These are phyloP conservation scores for Pyrus hybrid DNA, from an alignment of 331 rosid genomes.

Conservation along the genomic window DNA sequence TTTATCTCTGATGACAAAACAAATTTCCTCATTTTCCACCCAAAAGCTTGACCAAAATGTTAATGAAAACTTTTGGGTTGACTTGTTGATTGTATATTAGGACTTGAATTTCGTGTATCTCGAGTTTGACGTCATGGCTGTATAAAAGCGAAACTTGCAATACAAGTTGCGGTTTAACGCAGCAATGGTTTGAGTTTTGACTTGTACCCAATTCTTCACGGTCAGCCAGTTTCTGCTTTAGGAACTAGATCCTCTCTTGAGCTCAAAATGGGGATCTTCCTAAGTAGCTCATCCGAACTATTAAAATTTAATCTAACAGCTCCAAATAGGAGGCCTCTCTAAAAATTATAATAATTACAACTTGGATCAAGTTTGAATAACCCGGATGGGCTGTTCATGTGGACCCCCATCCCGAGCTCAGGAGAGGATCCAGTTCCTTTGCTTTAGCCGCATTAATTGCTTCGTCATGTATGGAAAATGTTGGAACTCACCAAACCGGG, in stretches of 20 bases:
- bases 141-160: background rate
- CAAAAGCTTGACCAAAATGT: background rate
- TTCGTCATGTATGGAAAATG: background rate
- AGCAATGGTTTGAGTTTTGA: background rate
- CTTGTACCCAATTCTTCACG: background rate
- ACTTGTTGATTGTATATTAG: background rate
- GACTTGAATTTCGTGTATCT: background rate
- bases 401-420: no score
- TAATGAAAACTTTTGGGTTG: background rate
- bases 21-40: background rate
- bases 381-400: no score
- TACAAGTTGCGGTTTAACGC: background rate
- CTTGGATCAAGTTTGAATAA: no score
- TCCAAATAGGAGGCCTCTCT: no score
- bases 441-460: background rate
- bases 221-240: background rate
- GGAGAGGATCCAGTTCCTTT: no score
- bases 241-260: no score
- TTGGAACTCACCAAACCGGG: background rate
- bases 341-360: no score
- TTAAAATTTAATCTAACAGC: no score
- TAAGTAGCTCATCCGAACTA: fast-evolving
- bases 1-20: no score
- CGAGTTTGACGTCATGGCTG: background rate
- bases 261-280: no score